Percentiles rank a stretch among this genome's conserved stretches.
These are phyloP conservation scores for Agarophyton chilense DNA, from an alignment of 23 red algal genomes.

Conservation along the genomic window DNA sequence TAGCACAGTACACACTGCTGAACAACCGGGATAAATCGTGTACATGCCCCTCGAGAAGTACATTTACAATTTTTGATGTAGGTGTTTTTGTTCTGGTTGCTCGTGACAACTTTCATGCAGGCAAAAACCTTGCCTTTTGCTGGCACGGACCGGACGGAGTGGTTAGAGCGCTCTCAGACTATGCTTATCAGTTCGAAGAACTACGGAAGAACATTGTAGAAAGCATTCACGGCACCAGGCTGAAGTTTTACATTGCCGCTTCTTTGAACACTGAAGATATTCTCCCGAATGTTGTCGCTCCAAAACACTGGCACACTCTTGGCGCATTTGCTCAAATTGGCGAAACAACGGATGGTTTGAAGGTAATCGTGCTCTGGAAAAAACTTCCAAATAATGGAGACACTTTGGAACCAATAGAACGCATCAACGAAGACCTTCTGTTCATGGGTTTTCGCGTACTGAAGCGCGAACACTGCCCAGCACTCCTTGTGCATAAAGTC, in stretches of 20 bases:
- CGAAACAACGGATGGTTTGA: no score
- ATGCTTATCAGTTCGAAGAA: neutral
- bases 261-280: neutral
- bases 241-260: conserved; percentile 11
- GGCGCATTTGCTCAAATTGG: neutral
- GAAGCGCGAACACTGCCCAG: neutral
- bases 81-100: conserved; percentile 25
- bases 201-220: neutral
- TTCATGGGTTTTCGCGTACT: neutral
- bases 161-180: neutral
- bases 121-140: neutral
- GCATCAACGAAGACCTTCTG: neutral
- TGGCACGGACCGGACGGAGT: neutral
- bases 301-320: neutral
- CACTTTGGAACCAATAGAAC: no score
- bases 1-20: neutral
- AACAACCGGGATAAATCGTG: neutral
- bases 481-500: neutral
- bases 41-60: neutral
- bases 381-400: no score
- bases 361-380: no score
- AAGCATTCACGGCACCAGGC: neutral
- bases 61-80: neutral
- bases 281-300: neutral
- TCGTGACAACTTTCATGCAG: neutral